Evolutionary conservation across 371 early-diverging fungal species (phyloP).

Genomic region (Actinomortierella wolfii): DNA sequence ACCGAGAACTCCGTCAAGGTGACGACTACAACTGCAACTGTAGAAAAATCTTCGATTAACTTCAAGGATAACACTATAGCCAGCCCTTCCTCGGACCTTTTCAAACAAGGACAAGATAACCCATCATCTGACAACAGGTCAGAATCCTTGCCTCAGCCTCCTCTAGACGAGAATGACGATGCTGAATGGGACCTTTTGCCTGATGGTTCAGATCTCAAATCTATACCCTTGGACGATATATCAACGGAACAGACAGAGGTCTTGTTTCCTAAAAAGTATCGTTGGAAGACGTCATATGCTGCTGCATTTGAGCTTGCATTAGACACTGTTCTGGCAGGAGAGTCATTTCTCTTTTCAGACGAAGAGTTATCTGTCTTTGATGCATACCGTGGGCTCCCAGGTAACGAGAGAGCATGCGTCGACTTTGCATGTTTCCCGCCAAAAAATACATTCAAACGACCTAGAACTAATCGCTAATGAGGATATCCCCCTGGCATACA

Average conservation of each 20-base stretch:
- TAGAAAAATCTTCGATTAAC: no score
- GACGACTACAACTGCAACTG: no score
- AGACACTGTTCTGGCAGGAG: conserved; percentile 57
- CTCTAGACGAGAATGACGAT: not conserved
- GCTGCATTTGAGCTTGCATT: conserved; percentile 61
- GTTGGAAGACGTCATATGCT: conserved; percentile 56
- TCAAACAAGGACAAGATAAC: not conserved
- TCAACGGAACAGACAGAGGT: no score
- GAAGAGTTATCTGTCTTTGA: conserved; percentile 51
- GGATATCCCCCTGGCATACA: not conserved
- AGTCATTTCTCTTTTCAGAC: conserved; percentile 56
- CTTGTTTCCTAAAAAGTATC: conserved; percentile 11
- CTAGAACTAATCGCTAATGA: no score
- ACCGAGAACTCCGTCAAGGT: no score
- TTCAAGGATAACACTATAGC: no score
- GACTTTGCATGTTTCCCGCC: not conserved
- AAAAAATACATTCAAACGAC: no score
- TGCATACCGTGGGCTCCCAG: conserved; percentile 48
- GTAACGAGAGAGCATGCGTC: conserved; percentile 34
- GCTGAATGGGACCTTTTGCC: no score
- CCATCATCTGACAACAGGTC: not conserved
- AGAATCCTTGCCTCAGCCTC: not conserved
- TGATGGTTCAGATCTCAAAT: no score
- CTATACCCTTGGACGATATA: no score
- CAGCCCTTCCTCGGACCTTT: no score